Percentiles rank a stretch among this genome's conserved stretches.
Evolutionary conservation across 306 rosid species (phyloP).

Genomic region (Citrullus amarus): DNA sequence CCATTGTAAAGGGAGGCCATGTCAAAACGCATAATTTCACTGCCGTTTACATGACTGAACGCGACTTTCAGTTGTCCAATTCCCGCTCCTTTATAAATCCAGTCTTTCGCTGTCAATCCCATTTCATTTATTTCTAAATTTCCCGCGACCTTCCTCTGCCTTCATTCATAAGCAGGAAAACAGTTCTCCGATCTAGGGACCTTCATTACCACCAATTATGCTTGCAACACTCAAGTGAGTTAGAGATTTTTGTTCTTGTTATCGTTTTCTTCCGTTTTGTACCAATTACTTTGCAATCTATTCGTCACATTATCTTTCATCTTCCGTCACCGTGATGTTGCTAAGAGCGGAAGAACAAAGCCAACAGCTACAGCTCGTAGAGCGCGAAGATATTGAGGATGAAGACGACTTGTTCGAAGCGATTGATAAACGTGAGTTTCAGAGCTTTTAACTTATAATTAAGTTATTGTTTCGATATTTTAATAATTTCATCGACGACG

Average conservation of each 20-base stretch:
- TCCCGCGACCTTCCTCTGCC: slow-evolving; percentile 10
- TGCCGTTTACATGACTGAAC: not conserved
- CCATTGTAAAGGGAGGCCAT: not conserved
- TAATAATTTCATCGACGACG: not conserved
- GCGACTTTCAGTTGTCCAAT: not conserved
- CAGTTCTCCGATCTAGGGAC: not conserved
- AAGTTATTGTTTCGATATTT: not conserved
- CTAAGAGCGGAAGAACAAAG: slow-evolving; percentile 69
- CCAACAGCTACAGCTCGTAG: slow-evolving; percentile 87
- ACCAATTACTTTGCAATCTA: not conserved
- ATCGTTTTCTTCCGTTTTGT: slow-evolving; percentile 7
- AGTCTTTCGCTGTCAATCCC: not conserved
- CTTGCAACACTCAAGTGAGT: slow-evolving; percentile 70
- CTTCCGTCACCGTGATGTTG: slow-evolving; percentile 2
- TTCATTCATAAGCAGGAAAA: not conserved
- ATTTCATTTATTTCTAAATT: slow-evolving; percentile 1
- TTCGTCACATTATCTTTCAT: not conserved
- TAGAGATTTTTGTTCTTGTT: slow-evolving; percentile 10
- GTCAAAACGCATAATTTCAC: not conserved
- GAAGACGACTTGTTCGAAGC: slow-evolving; percentile 93
- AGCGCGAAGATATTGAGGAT: slow-evolving; percentile 74
- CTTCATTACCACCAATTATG: slow-evolving; percentile 24
- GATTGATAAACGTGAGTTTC: slow-evolving; percentile 64
- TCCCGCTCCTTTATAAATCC: slow-evolving; percentile 36
- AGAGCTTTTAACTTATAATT: not conserved